Evolutionary conservation across 805 yeast genomes (phyloP).

Genomic region (Hanseniaspora thailandica): DNA sequence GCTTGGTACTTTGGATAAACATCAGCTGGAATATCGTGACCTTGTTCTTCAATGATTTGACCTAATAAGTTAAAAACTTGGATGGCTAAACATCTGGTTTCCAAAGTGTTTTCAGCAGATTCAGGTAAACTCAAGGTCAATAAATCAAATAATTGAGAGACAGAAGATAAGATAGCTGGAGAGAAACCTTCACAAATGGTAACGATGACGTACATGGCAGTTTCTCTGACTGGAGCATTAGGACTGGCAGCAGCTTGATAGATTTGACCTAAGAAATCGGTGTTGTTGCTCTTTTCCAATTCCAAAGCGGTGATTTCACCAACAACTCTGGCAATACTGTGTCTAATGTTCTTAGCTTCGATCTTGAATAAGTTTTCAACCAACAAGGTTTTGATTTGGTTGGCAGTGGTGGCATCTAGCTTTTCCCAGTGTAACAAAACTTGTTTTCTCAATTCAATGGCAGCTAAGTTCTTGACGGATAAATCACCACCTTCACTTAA

Average conservation of each 20-base stretch:
- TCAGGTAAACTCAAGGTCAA: conserved; percentile 51
- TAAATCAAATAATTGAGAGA: conserved; percentile 57
- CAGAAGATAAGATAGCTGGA: conserved; percentile 45
- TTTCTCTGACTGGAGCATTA: conserved; percentile 50
- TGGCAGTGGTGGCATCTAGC: conserved; percentile 37
- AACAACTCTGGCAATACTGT: conserved; percentile 78
- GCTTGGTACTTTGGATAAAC: conserved; percentile 42
- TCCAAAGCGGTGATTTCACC: conserved; percentile 75
- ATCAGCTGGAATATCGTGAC: conserved; percentile 36
- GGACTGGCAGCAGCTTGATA: conserved; percentile 51
- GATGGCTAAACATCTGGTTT: conserved; percentile 72
- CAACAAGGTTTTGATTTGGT: conserved; percentile 54
- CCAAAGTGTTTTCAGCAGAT: conserved; percentile 49
- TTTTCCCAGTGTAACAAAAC: conserved; percentile 57
- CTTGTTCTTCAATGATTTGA: conserved; percentile 51
- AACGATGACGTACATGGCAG: conserved; percentile 67
- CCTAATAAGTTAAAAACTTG: conserved; percentile 63
- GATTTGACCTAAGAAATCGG: conserved; percentile 58
- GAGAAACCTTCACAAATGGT: conserved; percentile 63
- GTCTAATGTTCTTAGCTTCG: conserved; percentile 59
- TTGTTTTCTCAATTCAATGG: conserved; percentile 88
- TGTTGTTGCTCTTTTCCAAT: conserved; percentile 60
- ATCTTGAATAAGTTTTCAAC: conserved; percentile 58
- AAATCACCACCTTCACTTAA: conserved; percentile 53
- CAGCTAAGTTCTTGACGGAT: conserved; percentile 55